Conservation (phyloP, 352 stramenopile genomes). For the Globisporangium takayamanum region DNA sequence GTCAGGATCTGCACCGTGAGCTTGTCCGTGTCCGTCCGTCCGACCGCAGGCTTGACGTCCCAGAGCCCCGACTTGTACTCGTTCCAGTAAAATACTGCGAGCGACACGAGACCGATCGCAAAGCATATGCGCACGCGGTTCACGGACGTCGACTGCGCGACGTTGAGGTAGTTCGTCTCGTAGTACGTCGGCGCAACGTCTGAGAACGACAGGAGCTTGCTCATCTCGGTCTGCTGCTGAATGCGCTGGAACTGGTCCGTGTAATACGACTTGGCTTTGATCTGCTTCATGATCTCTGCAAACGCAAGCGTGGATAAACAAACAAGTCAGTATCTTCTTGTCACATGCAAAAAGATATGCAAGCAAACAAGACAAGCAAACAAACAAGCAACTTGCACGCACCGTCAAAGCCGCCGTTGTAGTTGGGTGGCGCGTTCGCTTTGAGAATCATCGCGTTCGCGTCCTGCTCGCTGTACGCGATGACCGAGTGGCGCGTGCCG, state of each 20-base stretch:
- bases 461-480: no score
- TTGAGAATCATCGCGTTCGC: no score
- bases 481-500: conserved; percentile 8
- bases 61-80: conserved; percentile 43
- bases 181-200: conserved; percentile 50
- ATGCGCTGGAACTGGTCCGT: conserved; percentile 74
- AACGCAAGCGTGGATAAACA: not conserved
- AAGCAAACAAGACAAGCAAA: no score
- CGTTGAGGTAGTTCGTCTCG: conserved; percentile 53
- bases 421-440: no score
- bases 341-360: no score
- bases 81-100: conserved; percentile 50
- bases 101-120: conserved; percentile 42
- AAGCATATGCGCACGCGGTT: conserved; percentile 58
- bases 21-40: conserved; percentile 34
- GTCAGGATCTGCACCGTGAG: conserved; percentile 39
- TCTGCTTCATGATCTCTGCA: conserved; percentile 73
- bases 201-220: conserved; percentile 51
- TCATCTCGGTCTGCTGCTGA: conserved; percentile 72
- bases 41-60: conserved; percentile 19
- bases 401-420: no score
- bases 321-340: not conserved
- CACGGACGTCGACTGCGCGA: conserved; percentile 43
- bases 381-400: no score
- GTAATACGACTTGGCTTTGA: conserved; percentile 75